phyloP scores from a whole-genome alignment of 441 rosid genomes.

The Adansonia gregorii region DNA sequence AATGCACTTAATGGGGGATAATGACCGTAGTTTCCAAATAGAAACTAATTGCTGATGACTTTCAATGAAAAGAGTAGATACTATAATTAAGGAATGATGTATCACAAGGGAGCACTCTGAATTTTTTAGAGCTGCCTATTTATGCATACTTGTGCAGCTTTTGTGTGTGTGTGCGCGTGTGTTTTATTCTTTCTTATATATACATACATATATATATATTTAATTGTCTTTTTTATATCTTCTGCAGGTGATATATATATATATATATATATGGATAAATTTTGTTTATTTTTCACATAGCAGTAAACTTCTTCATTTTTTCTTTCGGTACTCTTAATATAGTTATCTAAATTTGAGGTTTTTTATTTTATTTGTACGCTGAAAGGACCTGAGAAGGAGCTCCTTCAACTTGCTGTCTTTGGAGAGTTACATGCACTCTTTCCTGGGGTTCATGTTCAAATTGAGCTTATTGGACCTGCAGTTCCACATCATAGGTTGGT shows the following conservation, averaged over 20 bases:
- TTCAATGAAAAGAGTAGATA: background rate
- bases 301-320: background rate
- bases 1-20: background rate
- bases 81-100: background rate
- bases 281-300: background rate
- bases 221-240: background rate
- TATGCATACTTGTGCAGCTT: background rate
- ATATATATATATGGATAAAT: background rate
- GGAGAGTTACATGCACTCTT: slow-evolving; percentile 81
- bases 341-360: background rate
- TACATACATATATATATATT: too few species aligned
- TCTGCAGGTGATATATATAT: background rate
- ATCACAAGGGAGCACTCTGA: background rate
- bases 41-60: background rate
- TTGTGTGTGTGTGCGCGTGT: background rate
- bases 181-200: too few species aligned
- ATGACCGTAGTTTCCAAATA: background rate
- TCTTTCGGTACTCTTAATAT: slow-evolving; percentile 5
- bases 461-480: slow-evolving; percentile 82
- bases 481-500: slow-evolving; percentile 72
- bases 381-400: slow-evolving; percentile 92
- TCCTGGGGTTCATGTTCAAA: slow-evolving; percentile 57
- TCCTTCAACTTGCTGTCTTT: slow-evolving; percentile 76
- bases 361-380: slow-evolving; percentile 29
- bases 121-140: background rate